Percentiles rank a stretch among this genome's conserved stretches.
Conservation (phyloP, 257 asterid species). For the Gentiana straminea region DNA sequence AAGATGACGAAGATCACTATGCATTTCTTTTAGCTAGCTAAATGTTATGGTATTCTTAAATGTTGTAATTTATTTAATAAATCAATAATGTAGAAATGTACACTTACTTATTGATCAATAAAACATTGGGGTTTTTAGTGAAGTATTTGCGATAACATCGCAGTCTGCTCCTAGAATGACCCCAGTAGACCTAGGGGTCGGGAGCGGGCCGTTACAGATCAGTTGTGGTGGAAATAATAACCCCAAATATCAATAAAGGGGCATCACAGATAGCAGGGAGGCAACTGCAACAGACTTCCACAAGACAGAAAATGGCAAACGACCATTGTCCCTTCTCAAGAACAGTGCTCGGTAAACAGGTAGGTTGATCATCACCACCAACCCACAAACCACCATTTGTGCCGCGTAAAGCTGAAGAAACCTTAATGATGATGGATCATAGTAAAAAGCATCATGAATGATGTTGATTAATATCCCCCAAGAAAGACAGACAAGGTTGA, state of each 20-base stretch:
- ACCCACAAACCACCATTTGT: constrained; percentile 20
- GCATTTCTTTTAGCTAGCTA: too few relatives aligned
- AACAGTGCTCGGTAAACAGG: constrained; percentile 37
- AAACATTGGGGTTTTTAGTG: too few relatives aligned
- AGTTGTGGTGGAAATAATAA: too few relatives aligned
- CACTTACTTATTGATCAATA: too few relatives aligned
- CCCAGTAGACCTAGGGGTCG: too few relatives aligned
- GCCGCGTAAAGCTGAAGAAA: constrained; percentile 10
- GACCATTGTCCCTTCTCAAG: constrained; percentile 26
- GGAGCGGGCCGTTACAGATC: too few relatives aligned
- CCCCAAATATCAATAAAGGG: constrained; percentile 2
- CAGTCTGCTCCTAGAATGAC: too few relatives aligned
- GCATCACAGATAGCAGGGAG: constrained; percentile 16
- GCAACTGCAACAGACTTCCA: constrained; percentile 17
- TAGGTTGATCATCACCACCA: constrained; percentile 13
- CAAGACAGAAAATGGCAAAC: constrained; percentile 19
- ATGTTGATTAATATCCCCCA: constrained; percentile 26
- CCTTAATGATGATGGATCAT: neutral
- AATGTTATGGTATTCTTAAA: too few relatives aligned
- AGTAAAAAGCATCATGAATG: constrained; percentile 1
- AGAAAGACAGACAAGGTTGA: constrained; percentile 35
- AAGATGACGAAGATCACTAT: too few relatives aligned
- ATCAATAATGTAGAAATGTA: too few relatives aligned
- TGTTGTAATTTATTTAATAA: too few relatives aligned
- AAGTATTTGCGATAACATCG: too few relatives aligned